Evolutionary conservation across 345 rosid species (phyloP), one percentile per base, ranked within the genome.

Genomic region (Nasturtium officinale): DNA sequence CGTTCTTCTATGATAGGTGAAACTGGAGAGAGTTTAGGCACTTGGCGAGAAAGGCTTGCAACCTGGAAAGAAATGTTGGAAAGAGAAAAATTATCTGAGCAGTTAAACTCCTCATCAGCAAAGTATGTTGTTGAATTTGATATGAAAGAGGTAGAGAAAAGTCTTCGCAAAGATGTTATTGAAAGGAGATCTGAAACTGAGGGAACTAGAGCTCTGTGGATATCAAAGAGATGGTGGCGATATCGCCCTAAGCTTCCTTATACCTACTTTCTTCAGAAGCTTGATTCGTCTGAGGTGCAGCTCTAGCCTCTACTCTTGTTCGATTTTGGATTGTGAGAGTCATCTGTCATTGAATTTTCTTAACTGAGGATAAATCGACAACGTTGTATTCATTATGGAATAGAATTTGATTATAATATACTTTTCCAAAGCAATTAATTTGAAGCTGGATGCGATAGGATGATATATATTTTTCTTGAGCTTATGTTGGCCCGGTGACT

Each of bases 161-260:
- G 97, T 85, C 94, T 93, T 69, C 89, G 87, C 72, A 85, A 82
- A 80, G 94, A 93, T 82, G 87, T 93, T 40, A 77, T 77, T 55
- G 88, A 83, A 73, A 90, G 79, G 81, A 77, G 73, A 61, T 69
- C 85, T n/a, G 85, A 82, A 69, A 73, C 90, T 18, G 84, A 75
- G 59, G 92, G 97, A 80, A 81, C 84, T 13, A 85, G 93, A 78
- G 97, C 92, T 63, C 85, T 87, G 28, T 93, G 98, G 98, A 93
- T 93, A 81, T 84, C 98, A 33, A 93, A 93, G 82, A 86, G 98
- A 83, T 93, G 98, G 98, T 93, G 98, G 98, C 86, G 83, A 37
- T 93, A 93, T 77, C 97, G 94, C 76, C 98, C 98, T 52, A 89
- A 83, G 77, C 85, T 93, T 76, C 96, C 97, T 28, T 93, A 93